These are phyloP conservation scores for Pichia sp. DNA, from an alignment of 1,139 yeast genomes.

Conservation along the genomic window DNA sequence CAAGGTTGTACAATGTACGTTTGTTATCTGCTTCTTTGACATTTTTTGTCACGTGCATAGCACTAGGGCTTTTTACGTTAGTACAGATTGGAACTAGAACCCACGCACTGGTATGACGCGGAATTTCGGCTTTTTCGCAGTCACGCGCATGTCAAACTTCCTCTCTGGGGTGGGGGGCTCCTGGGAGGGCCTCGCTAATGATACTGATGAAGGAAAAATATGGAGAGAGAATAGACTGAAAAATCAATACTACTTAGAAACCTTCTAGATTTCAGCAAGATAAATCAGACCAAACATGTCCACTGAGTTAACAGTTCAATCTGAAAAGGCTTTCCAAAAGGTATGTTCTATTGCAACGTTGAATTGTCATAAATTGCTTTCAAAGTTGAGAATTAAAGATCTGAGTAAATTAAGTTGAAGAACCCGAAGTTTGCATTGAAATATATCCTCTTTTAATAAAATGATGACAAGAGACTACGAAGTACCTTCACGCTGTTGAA, in stretches of 20 bases:
- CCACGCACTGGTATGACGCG: too few relatives aligned
- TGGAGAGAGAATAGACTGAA: not conserved
- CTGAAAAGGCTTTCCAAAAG: constrained; percentile 99
- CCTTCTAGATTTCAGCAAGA: constrained; percentile 2
- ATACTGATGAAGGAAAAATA: not conserved
- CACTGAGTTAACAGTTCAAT: constrained; percentile 99
- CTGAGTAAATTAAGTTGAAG: too few relatives aligned
- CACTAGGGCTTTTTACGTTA: not conserved
- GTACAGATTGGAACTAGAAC: too few relatives aligned
- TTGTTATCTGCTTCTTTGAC: too few relatives aligned
- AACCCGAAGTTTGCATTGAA: too few relatives aligned
- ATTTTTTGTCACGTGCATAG: constrained; percentile 1
- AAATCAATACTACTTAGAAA: not conserved
- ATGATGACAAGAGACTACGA: too few relatives aligned
- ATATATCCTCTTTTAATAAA: too few relatives aligned
- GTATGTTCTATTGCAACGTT: constrained; percentile 63
- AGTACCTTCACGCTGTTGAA: too few relatives aligned
- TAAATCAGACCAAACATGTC: constrained; percentile 58
- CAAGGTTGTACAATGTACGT: too few relatives aligned
- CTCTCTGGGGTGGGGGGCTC: not conserved
- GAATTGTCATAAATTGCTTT: too few relatives aligned
- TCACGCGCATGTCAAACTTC: not conserved
- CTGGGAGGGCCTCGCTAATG: not conserved
- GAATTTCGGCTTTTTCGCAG: not conserved
- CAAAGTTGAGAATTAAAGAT: too few relatives aligned